Conservation (phyloP, 805 yeast genomes). For the Danielozyma ontarioensis region DNA sequence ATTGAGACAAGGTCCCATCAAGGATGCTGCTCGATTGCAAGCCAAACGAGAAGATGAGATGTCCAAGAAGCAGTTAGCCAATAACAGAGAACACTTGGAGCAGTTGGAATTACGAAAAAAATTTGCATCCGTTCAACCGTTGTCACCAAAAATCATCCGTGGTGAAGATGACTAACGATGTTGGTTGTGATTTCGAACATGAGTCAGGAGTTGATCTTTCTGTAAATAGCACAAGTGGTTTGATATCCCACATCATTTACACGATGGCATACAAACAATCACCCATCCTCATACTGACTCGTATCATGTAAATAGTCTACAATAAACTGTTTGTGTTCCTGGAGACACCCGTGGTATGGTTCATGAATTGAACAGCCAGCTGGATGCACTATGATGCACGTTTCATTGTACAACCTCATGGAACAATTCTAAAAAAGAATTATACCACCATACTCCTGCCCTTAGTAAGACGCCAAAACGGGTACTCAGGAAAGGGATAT, state of each 20-base stretch:
- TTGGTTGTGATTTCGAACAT: too few species aligned
- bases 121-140: constrained; percentile 58
- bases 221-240: background rate
- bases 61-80: constrained; percentile 42
- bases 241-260: background rate
- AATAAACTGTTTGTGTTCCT: constrained; percentile 40
- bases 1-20: constrained; percentile 77
- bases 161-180: constrained; percentile 19
- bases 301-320: background rate
- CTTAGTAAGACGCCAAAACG: constrained; percentile 38
- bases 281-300: background rate
- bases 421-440: constrained; percentile 2
- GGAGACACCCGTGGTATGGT: constrained; percentile 44
- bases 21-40: constrained; percentile 66
- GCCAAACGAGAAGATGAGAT: constrained; percentile 38
- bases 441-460: constrained; percentile 29
- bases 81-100: constrained; percentile 59
- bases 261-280: background rate
- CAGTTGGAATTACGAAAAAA: constrained; percentile 56
- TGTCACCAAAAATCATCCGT: constrained; percentile 32
- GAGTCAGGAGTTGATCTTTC: too few species aligned
- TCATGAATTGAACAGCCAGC: constrained; percentile 13
- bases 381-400: constrained; percentile 48
- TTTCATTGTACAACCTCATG: constrained; percentile 13
- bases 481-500: constrained; percentile 31